These are phyloP conservation scores for Venturia aucupariae DNA, from an alignment of 2,329 filamentous ascomycete genomes.

Conservation along the genomic window DNA sequence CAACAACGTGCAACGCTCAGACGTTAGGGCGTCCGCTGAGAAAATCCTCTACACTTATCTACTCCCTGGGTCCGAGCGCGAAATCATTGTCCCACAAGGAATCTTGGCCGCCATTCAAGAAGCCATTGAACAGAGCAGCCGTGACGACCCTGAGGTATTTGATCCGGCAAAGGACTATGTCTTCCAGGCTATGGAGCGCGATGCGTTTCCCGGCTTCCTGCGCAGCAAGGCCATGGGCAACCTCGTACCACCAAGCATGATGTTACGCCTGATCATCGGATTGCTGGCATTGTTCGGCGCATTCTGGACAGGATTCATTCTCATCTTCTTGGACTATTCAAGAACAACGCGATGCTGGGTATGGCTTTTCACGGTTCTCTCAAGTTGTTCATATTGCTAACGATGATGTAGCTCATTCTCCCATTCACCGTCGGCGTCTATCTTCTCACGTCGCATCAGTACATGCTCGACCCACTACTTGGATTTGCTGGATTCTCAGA, in stretches of 20 bases:
- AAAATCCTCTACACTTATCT: conserved; percentile 99
- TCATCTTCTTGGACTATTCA: conserved; percentile 80
- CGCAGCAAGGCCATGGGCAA: conserved; percentile 93
- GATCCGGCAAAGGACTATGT: conserved; percentile 98
- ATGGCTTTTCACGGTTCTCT: conserved; percentile 31
- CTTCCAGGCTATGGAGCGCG: conserved; percentile 98
- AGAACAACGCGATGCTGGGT: conserved; percentile 76
- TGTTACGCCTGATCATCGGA: conserved; percentile 77
- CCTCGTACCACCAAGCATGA: conserved; percentile 80
- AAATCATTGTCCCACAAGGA: conserved; percentile 83
- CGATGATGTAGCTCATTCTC: conserved; percentile 58
- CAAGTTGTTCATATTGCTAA: too few relatives aligned
- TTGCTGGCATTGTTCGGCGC: conserved; percentile 80
- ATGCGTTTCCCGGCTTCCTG: conserved; percentile 96
- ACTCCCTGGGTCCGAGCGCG: conserved; percentile 87
- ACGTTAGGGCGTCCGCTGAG: conserved; percentile 88
- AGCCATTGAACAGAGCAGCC: conserved; percentile 79
- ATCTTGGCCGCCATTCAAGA: conserved; percentile 81
- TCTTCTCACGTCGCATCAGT: conserved; percentile 83
- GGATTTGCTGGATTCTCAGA: conserved; percentile 87
- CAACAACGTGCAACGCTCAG: conserved; percentile 75
- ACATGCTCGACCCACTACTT: conserved; percentile 85
- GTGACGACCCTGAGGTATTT: conserved; percentile 95
- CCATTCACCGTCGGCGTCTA: conserved; percentile 91
- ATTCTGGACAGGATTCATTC: conserved; percentile 88